Percentiles rank a stretch among this genome's conserved stretches.
Conservation (phyloP, 305 asterid species). For the Coffea humblotiana region DNA sequence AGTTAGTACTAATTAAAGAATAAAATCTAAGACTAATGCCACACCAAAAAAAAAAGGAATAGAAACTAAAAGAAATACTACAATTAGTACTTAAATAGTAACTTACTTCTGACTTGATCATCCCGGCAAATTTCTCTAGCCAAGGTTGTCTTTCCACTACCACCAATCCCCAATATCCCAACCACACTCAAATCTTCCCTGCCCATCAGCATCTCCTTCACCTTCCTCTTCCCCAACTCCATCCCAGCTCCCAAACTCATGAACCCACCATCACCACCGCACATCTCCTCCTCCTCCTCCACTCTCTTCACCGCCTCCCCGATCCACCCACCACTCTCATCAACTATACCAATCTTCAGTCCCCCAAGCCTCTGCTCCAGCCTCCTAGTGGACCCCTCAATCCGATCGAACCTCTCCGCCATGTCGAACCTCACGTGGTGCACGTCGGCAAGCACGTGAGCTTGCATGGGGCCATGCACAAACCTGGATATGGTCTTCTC, state of each 20-base stretch:
- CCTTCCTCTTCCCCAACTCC: constrained; percentile 73
- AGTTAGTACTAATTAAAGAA: not conserved
- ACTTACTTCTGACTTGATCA: constrained; percentile 60
- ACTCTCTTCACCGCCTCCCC: constrained; percentile 78
- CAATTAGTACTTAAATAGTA: not conserved
- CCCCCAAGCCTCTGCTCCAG: constrained; percentile 75
- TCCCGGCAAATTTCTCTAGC: constrained; percentile 85
- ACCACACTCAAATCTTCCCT: constrained; percentile 38
- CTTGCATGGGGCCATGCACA: constrained; percentile 57
- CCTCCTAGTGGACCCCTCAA: constrained; percentile 34
- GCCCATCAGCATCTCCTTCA: constrained; percentile 68
- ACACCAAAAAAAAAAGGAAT: not conserved
- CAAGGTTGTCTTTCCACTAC: constrained; percentile 92
- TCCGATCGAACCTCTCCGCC: constrained; percentile 66
- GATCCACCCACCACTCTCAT: constrained; percentile 48
- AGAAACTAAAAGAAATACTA: not conserved
- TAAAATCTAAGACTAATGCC: not conserved
- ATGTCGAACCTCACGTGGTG: constrained; percentile 69
- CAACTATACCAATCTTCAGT: constrained; percentile 61
- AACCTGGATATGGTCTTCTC: constrained; percentile 61
- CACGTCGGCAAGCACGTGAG: constrained; percentile 87
- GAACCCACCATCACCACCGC: constrained; percentile 57
- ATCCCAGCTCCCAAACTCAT: constrained; percentile 61
- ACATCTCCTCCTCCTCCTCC: constrained; percentile 66
- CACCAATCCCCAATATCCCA: constrained; percentile 86